A percentile compares a stretch with the other conserved stretches of the same genome.
Evolutionary conservation across 306 rosid species (phyloP).

Genomic region (Cercis canadensis): DNA sequence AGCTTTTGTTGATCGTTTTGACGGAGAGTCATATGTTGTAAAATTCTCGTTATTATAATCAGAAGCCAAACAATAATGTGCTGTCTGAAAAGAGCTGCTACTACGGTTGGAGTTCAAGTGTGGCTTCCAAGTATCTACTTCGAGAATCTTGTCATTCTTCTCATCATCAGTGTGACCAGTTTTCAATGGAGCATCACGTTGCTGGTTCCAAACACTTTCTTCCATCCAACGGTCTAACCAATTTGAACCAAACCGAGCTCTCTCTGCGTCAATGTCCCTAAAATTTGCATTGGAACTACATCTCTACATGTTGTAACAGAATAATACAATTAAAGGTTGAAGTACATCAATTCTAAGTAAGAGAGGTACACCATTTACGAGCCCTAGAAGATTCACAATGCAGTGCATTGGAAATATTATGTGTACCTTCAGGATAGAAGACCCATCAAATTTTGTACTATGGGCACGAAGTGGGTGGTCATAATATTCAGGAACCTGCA

Average conservation of each 20-base stretch:
- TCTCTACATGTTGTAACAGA: slow-evolving; percentile 55
- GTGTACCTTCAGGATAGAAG: slow-evolving; percentile 76
- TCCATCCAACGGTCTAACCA: slow-evolving; percentile 96
- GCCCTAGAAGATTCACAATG: neutral
- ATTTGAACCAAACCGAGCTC: slow-evolving; percentile 50
- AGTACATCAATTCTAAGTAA: slow-evolving; percentile 7
- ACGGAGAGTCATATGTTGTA: slow-evolving; percentile 56
- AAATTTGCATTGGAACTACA: slow-evolving; percentile 79
- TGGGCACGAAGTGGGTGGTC: slow-evolving; percentile 49
- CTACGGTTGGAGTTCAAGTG: slow-evolving; percentile 57
- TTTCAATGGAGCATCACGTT: slow-evolving; percentile 46
- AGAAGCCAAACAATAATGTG: slow-evolving; percentile 50
- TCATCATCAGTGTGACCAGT: slow-evolving; percentile 53
- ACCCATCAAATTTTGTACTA: slow-evolving; percentile 65
- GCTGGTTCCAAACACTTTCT: slow-evolving; percentile 60
- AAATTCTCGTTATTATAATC: slow-evolving; percentile 44
- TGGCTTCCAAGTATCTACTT: slow-evolving; percentile 97
- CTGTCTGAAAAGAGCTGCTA: slow-evolving; percentile 45
- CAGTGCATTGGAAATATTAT: slow-evolving; percentile 12
- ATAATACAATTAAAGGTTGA: slow-evolving; percentile 21
- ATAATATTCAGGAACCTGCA: slow-evolving; percentile 63
- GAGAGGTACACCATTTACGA: neutral
- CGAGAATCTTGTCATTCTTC: slow-evolving; percentile 88
- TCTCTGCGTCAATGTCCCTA: slow-evolving; percentile 55
- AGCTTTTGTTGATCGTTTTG: slow-evolving; percentile 52